Base-by-base conservation (phyloP, 805 yeast species). In the Metschnikowia amazonensis region DNA sequence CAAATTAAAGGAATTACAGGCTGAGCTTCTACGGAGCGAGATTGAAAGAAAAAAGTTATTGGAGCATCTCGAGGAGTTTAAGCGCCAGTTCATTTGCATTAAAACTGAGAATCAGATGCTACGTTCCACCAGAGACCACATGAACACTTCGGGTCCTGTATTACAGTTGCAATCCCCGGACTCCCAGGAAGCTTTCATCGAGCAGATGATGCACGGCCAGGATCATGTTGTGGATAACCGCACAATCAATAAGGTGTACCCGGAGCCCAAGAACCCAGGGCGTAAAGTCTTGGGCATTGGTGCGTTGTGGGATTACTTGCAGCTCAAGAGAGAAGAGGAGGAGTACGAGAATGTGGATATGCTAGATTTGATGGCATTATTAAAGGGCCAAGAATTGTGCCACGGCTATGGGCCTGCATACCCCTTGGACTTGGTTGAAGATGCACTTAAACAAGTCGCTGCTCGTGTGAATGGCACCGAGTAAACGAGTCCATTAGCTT, bases 291-390 rank as follows among this genome's bases (percentile, higher is more conserved):
- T 87, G 48, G 87, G 89, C 0, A 69, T 86, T 0, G 80, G 86
- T 16, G 94, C 92, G 1, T 82, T 86, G 2, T 89, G 96, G 96
- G 92, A 88, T 60, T 84, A 84, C 59, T 63, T 89, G 38, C 69
- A 63, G 46, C 65, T 74, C 51, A 69, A 70, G 47, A 65, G 74
- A 20, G 78, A 73, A 45, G 72, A 69, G 34, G 64, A 70, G n/a
- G 72, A 76, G 42, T 74, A 68, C 31, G 58, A 64, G 18, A 74
- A 75, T 7, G 57, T 85, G 33, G 85, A 85, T 58, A 67, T 85
- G 35, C 64, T 70, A n/a, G 66, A 62, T 30, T 77, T 87, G 2
- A 80, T 88, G 82, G 60, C 65, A 16, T 63, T 61, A 23, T 69
- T 89, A 44, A 77, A 72, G 57, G 95, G 94, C 1, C 62, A 75